Base-by-base conservation (phyloP, 257 asterid species). In the Echium plantagineum region DNA sequence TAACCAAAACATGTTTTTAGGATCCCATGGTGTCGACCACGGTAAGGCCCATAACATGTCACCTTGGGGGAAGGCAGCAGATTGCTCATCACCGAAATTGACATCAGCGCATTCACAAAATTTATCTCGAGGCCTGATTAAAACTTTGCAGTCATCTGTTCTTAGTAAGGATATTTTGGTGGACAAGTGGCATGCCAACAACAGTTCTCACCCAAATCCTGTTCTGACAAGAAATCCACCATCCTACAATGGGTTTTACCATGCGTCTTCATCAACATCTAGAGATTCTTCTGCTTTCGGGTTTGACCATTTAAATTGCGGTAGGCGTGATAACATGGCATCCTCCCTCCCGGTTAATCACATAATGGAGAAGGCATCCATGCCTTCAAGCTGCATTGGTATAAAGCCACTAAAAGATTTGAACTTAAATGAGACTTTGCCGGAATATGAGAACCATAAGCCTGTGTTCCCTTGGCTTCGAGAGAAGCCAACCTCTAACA, bases 381-480 rank as follows among this genome's bases (percentile, higher is more conserved):
- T 67, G 28, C 64, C 73, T 65, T 69, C 72, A 24, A 71, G 57
- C 46, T 53, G 30, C 59, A 63, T 24, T 20, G 77, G 80, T 61
- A 62, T 67, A 21, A 84, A 70, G 70, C 77, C 83, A 60, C 65
- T 61, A 9, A 77, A 81, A 66, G 94, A 72, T 64, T 73, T 85
- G 77, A 81, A 91, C 80, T 78, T 85, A 82, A 91, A 91, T 53
- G 88, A 71, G 74, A 78, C 56, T 57, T 75, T 72, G 61, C 66
- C 80, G 10, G 72, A 72, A 70, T 61, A 68, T 17, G 83, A 77
- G 69, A 72, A 66, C 53, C 79, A 69, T 47, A 62, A 30, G 9
- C 31, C 86, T 7, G 58, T 69, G 6, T 74, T 87, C 73, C 91
- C 96, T 59, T 91, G 98, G 98, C 88, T 93, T 63, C 83, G 70